Base-by-base conservation (phyloP, 2,329 filamentous ascomycete species). In the Fusarium xyrophilum region DNA sequence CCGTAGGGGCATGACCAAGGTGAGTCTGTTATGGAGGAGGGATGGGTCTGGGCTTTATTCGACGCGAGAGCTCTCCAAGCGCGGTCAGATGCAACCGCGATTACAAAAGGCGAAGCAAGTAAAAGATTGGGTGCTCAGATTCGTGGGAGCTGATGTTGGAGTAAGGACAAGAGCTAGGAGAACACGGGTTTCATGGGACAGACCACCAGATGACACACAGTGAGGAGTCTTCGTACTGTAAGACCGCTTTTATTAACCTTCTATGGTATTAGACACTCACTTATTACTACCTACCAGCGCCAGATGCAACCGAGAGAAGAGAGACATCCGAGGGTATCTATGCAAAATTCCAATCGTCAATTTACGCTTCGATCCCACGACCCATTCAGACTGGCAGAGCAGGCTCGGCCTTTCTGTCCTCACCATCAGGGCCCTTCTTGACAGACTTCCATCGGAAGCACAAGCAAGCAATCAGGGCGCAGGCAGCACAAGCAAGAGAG, bases 111-210 rank as follows among this genome's bases (percentile, higher is more conserved):
- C 91, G 27, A 84, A 81, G 67, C 83, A 83, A 48, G 92, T 96
- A 36, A 87, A 86, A 70, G 87, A 91, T 67, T 97, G 93, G 93
- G 87, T 93, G 12, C 77, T 89, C 60, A 82, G 83, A 38, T 96
- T 95, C 77, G 88, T 96, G 7, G 83, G 82, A 6, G 75, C 75
- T 3, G 80, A 78, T 46, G 47, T 70, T 10, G 64, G 50, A 12
- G 57, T 53, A 11, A 71, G 27, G 17, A 70, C 62, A 12, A 68
- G 56, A 27, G 43, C 57, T 10, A 68, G 46, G 47, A 59, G 47
- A 23, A 43, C 58, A 27, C 64, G 67, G 38, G 65, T 68, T 39
- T 78, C 76, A 23, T 82, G 80, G 80, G 80, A 81, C 60, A 72
- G 63, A 23, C 80, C 79, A n/a, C 80, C 80, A 2, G 77, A 81